Base-by-base conservation (phyloP, 345 rosid genomes). In the Eucalyptus erythrocorys region DNA sequence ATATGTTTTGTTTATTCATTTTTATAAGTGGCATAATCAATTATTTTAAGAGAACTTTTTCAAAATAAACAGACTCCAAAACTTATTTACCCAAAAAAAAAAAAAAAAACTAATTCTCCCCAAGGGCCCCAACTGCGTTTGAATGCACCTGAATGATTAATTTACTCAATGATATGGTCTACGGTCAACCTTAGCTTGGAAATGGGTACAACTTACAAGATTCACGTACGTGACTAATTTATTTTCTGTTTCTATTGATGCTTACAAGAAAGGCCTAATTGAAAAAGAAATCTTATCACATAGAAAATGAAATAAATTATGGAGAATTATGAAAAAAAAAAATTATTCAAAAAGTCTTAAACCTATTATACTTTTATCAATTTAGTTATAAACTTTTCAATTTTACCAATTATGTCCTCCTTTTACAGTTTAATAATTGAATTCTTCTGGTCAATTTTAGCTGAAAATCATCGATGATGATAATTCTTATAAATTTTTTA, bases 381-480 rank as follows among this genome's bases (percentile, higher is more conserved):
- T 61, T 61, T 27, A 61, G 2, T 61, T 27, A 13, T 22, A 53
- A 53, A 0, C 2, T 26, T 59, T 59, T 59, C 14, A 59, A 10
- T 22, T 55, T 24, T 10, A 5, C 22, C 1, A 50, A 50, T 50
- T 6, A 4, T 19, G 5, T 51, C 0, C 0, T 19, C 7, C 13
- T 57, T 1, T 57, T 10, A 11, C 3, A 0, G 10, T 57, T 1
- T 27, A 6, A 12, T 0, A 12, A 61, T 1, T 5, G 1, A 55
- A 0, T 55, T 0, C 0, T 24, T 55, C 0, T 0, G 0, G 5
- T 0, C 4, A 61, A 61, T 12, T 30, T 61, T 61, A 30, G 4
- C 4, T 0, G 0, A 61, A 59, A 61, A 61, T 30, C 4, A 6
- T n/a, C 1, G 0, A 61, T 0, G 2, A 0, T 6, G 1, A 30